Conservation (phyloP, 345 rosid species). For the Aquilaria malaccensis region DNA sequence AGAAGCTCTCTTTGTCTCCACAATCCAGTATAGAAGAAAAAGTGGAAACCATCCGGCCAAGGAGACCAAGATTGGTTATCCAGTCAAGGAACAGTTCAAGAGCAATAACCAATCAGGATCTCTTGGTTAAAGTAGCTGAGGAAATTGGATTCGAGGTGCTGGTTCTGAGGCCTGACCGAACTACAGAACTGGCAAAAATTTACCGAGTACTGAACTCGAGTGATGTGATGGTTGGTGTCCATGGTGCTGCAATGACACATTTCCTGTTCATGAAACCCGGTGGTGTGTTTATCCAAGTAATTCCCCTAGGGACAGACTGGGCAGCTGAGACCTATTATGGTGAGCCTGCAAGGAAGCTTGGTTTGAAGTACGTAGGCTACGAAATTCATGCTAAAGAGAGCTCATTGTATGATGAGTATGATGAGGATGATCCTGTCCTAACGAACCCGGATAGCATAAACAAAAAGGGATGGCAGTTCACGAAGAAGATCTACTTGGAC, state of each 20-base stretch:
- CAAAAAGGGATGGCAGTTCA: constrained; percentile 48
- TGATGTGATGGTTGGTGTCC: constrained; percentile 61
- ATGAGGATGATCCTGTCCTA: constrained; percentile 48
- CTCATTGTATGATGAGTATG: constrained; percentile 39
- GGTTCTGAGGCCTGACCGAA: constrained; percentile 36
- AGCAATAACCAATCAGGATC: constrained; percentile 41
- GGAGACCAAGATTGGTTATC: constrained; percentile 43
- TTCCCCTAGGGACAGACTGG: constrained; percentile 63
- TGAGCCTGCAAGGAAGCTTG: constrained; percentile 48
- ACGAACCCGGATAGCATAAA: constrained; percentile 36
- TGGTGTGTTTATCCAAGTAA: constrained; percentile 48
- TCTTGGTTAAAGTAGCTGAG: constrained; percentile 40
- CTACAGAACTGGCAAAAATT: constrained; percentile 44
- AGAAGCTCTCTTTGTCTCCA: constrained; percentile 17
- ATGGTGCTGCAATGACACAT: constrained; percentile 69
- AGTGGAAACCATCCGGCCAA: constrained; percentile 4
- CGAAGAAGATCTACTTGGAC: constrained; percentile 46
- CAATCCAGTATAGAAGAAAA: constrained; percentile 9
- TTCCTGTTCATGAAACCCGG: constrained; percentile 54
- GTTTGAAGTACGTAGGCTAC: constrained; percentile 45
- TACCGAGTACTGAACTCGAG: constrained; percentile 42
- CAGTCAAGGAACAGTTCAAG: constrained; percentile 49
- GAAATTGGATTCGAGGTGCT: constrained; percentile 47
- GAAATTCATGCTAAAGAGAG: constrained; percentile 41
- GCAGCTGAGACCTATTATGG: constrained; percentile 54